phyloP scores from a whole-genome alignment of 2,329 filamentous ascomycete genomes.

The Cladorrhinum sp. region DNA sequence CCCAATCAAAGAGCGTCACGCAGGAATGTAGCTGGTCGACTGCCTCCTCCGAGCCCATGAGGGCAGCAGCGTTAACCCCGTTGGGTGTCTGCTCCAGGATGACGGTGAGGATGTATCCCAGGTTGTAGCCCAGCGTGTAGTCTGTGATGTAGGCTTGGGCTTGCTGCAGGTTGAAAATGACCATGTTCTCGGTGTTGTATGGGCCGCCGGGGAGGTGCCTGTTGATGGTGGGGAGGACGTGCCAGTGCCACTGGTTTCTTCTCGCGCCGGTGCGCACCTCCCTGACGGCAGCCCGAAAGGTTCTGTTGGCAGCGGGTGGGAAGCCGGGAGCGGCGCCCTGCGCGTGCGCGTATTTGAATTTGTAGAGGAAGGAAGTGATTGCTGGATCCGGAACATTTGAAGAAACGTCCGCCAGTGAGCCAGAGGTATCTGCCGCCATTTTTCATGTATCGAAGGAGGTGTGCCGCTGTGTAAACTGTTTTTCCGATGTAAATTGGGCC shows the following conservation, averaged over 20 bases:
- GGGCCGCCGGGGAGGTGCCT: neutral
- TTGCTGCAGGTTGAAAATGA: neutral
- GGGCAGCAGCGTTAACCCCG: neutral
- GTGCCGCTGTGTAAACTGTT: too few relatives aligned
- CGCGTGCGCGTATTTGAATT: neutral
- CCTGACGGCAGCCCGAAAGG: neutral
- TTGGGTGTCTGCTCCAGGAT: neutral
- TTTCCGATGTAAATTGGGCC: too few relatives aligned
- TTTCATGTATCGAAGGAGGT: too few relatives aligned
- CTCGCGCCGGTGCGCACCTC: neutral
- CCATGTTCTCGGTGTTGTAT: neutral
- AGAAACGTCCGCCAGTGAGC: too few relatives aligned
- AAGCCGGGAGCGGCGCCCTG: too few relatives aligned
- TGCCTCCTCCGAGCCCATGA: neutral
- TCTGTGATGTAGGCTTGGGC: neutral
- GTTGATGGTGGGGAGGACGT: neutral
- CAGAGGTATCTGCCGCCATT: too few relatives aligned
- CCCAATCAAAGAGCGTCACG: neutral
- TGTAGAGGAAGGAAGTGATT: too few relatives aligned
- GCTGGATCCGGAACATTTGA: too few relatives aligned
- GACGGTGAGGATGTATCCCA: neutral
- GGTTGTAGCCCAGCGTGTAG: neutral
- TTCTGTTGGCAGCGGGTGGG: too few relatives aligned
- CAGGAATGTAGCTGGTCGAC: neutral
- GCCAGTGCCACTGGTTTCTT: neutral